A percentile compares a stretch with the other conserved stretches of the same genome.
phyloP scores from a whole-genome alignment of 164 flowering plant genomes.

The Vitis rotundifolia region DNA sequence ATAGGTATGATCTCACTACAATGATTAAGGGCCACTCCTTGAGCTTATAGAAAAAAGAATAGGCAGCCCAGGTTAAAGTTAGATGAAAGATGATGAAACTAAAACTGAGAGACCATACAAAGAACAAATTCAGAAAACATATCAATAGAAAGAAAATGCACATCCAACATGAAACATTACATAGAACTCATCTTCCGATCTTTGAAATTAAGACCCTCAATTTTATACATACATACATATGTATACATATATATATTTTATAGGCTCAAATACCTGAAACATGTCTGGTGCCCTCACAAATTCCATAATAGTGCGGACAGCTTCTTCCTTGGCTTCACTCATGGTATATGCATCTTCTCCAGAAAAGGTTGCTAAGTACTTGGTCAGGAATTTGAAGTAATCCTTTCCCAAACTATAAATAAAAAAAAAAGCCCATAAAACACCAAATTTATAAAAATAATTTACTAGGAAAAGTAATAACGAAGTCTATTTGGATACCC shows the following conservation, averaged over 20 bases:
- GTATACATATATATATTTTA: too few species aligned
- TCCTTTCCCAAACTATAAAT: slow-evolving; percentile 72
- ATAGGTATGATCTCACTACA: too few species aligned
- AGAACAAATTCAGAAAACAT: neutral
- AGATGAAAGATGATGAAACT: too few species aligned
- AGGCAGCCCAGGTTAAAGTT: too few species aligned
- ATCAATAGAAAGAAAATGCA: neutral
- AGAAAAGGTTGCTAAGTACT: slow-evolving; percentile 89
- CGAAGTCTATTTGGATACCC: too few species aligned
- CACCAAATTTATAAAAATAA: too few species aligned
- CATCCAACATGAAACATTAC: neutral
- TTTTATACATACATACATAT: too few species aligned
- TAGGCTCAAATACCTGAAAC: slow-evolving; percentile 66
- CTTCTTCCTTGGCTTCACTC: slow-evolving; percentile 90
- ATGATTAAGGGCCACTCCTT: too few species aligned
- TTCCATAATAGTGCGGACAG: slow-evolving; percentile 74
- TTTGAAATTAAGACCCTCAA: neutral
- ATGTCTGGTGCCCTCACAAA: slow-evolving; percentile 87
- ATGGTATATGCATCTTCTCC: slow-evolving; percentile 65
- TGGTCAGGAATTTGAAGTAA: slow-evolving; percentile 68
- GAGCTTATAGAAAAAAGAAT: too few species aligned
- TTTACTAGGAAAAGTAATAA: too few species aligned
- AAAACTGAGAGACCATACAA: neutral
- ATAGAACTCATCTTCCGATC: neutral
- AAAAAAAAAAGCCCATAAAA: neutral